Percentiles rank a stretch among this genome's conserved stretches.
phyloP scores from a whole-genome alignment of 179 eudicot species.

The Actinidia arguta region DNA sequence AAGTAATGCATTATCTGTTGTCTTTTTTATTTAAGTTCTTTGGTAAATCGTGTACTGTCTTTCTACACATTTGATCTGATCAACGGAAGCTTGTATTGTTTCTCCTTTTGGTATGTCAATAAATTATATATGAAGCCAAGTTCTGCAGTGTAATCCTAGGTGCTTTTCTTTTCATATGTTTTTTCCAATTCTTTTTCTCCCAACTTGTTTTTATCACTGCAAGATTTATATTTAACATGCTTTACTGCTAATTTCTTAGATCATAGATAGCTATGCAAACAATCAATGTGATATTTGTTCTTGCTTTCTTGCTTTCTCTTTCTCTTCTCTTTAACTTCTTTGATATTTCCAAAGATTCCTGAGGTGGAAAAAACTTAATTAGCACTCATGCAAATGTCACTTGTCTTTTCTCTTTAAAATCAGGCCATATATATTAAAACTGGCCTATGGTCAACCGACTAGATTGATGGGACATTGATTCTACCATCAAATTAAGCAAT shows the following conservation, averaged over 20 bases:
- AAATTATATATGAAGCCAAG: slow-evolving; percentile 1
- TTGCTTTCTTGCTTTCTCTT: background rate
- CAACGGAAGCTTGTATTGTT: background rate
- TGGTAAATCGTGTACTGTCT: background rate
- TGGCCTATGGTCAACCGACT: background rate
- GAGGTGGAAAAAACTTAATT: background rate
- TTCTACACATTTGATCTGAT: background rate
- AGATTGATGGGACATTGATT: background rate
- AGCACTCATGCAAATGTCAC: background rate
- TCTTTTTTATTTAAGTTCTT: background rate
- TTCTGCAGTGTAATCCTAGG: background rate
- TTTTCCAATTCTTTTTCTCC: background rate
- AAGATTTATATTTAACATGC: background rate
- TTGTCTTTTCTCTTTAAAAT: too few species aligned
- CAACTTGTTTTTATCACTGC: background rate
- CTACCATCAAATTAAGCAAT: background rate
- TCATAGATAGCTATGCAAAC: background rate
- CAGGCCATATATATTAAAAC: background rate
- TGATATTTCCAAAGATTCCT: background rate
- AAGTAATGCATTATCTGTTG: background rate
- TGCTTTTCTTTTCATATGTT: background rate
- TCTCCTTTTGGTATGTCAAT: background rate
- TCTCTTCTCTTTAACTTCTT: background rate
- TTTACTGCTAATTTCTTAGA: background rate
- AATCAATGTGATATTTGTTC: background rate